Conservation (phyloP, 345 rosid species). For the Eucalyptus victrix region DNA sequence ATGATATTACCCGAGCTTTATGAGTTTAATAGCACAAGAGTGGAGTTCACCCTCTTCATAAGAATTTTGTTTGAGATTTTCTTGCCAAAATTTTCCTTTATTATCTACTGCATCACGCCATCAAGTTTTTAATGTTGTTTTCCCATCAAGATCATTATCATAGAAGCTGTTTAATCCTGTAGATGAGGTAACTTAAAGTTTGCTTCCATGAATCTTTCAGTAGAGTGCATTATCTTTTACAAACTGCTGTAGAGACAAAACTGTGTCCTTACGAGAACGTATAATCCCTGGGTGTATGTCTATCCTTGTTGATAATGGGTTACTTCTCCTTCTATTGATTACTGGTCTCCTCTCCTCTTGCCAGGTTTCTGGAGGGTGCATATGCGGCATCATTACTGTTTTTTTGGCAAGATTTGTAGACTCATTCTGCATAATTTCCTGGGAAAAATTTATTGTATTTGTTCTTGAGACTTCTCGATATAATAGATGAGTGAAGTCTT, state of each 20-base stretch:
- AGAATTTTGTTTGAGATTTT: background rate
- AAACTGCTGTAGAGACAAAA: background rate
- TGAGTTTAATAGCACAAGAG: background rate
- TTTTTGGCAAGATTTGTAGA: background rate
- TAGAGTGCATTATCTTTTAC: background rate
- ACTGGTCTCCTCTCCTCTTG: background rate
- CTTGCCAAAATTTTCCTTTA: background rate
- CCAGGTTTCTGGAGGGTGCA: background rate
- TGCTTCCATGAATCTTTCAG: background rate
- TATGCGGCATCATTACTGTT: background rate
- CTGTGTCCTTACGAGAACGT: background rate
- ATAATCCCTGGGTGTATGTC: background rate
- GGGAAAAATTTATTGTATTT: background rate
- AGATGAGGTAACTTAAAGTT: background rate
- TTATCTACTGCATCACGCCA: background rate
- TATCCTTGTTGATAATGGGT: background rate
- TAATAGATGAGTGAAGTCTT: background rate
- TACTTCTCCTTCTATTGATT: background rate
- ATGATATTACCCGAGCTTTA: background rate
- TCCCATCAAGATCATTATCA: background rate
- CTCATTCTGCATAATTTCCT: background rate
- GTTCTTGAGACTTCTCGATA: background rate
- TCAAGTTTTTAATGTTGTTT: background rate
- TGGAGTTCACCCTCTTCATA: background rate
- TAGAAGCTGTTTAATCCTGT: background rate